Base-by-base conservation (phyloP, 176 grass and related monocot species). In the Alloteropsis semialata region DNA sequence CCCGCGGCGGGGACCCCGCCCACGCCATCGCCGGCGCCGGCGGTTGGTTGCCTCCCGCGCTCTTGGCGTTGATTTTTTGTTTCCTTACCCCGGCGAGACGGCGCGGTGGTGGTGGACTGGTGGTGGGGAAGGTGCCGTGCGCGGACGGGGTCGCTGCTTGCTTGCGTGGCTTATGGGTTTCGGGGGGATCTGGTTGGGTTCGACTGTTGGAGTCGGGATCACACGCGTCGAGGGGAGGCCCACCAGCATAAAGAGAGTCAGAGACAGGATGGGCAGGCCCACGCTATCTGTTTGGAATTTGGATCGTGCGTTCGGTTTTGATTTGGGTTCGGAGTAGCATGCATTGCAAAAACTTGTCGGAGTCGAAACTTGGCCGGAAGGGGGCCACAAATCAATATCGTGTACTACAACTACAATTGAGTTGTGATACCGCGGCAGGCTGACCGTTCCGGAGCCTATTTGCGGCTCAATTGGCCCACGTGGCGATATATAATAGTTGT, bases 71-170 rank as follows among this genome's bases (percentile, higher is more conserved):
- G 84, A 54, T 21, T 8, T 81, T 64, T 42, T 53, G 27, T 37
- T 27, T 43, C 15, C 18, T 12, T 3, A 13, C 2, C 61, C 32
- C 38, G 66, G 51, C 79, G 80, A 72, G 53, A 30, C 8, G 38
- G 62, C 59, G 84, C 58, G 15, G 81, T 27, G 62, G 72, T n/a
- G 58, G 58, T 30, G 55, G 22, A 4, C 37, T 8, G 39, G 18
- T 25, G 41, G 1, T 8, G 64, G 33, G 34, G 37, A 43, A 84
- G 61, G 74, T 77, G 83, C 62, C 83, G 83, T 69, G 63, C 46
- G 78, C 62, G 77, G 77, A 46, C 62, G 63, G 50, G 69, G 73
- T 84, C 73, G 82, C 21, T 34, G 85, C 63, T 51, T 30, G 69
- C 58, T 64, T 61, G 57, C 43, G 81, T 83, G 81, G 81, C 22